A percentile compares a stretch with the other conserved stretches of the same genome.
Conservation (phyloP, 306 rosid genomes). For the Begonia fuchsioides region DNA sequence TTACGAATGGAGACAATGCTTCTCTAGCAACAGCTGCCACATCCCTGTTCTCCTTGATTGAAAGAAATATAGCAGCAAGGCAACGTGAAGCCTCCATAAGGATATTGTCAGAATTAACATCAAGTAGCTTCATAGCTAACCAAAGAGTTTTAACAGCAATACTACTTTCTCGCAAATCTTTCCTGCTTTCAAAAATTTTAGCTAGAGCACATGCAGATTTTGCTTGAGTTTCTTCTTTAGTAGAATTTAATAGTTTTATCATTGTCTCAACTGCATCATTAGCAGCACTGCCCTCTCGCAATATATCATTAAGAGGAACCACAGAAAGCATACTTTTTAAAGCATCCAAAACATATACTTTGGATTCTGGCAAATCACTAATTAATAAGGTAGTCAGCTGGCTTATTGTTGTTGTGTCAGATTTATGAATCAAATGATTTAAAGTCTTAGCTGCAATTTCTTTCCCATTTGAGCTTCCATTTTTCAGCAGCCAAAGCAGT, state of each 20-base stretch:
- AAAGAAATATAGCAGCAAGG: conserved; percentile 80
- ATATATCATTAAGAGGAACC: conserved; percentile 71
- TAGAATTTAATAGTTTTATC: conserved; percentile 60
- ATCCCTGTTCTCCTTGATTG: conserved; percentile 81
- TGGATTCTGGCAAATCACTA: conserved; percentile 92
- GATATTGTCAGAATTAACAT: conserved; percentile 65
- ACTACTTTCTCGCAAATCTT: conserved; percentile 83
- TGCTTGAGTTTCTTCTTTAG: conserved; percentile 90
- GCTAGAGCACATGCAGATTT: conserved; percentile 88
- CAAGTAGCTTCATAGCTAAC: conserved; percentile 60
- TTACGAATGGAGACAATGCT: conserved; percentile 40
- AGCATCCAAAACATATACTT: conserved; percentile 78
- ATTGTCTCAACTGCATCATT: conserved; percentile 86
- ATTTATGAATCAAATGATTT: conserved; percentile 87
- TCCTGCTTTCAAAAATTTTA: conserved; percentile 74
- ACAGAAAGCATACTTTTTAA: conserved; percentile 82
- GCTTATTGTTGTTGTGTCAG: conserved; percentile 90
- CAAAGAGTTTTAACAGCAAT: conserved; percentile 68
- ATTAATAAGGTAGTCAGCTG: conserved; percentile 90
- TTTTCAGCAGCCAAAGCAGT: conserved; percentile 81
- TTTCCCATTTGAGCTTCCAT: conserved; percentile 93
- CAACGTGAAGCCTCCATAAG: conserved; percentile 73
- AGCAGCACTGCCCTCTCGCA: conserved; percentile 90
- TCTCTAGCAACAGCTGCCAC: conserved; percentile 68
- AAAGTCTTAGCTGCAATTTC: conserved; percentile 96